Percentiles rank a stretch among this genome's conserved stretches.
phyloP scores from a whole-genome alignment of 352 stramenopile genomes.

The Globisporangium camurandrum region DNA sequence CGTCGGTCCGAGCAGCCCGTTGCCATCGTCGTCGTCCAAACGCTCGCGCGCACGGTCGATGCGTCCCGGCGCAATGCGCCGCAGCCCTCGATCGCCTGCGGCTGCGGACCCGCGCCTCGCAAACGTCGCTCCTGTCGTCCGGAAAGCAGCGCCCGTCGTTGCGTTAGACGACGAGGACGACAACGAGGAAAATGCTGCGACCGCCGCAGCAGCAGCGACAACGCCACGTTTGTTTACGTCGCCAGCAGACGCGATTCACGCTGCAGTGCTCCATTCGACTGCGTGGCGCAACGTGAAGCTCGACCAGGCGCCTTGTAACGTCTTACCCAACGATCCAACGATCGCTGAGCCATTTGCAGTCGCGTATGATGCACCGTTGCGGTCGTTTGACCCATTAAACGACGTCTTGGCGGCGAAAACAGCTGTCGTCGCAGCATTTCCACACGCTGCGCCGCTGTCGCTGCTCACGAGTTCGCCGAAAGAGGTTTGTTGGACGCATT shows the following conservation, averaged over 20 bases:
- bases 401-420: slow-evolving; percentile 23
- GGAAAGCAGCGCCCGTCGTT: slow-evolving; percentile 16
- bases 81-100: slow-evolving; percentile 41
- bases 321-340: slow-evolving; percentile 23
- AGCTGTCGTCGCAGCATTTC: slow-evolving; percentile 13
- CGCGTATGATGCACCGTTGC: slow-evolving; percentile 29
- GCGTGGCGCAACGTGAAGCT: slow-evolving; percentile 50
- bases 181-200: slow-evolving; percentile 5
- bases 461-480: slow-evolving; percentile 15
- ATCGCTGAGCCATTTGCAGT: slow-evolving; percentile 26
- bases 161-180: slow-evolving; percentile 17
- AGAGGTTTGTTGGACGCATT: slow-evolving; percentile 11
- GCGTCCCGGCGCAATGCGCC: slow-evolving; percentile 35
- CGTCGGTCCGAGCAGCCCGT: slow-evolving; percentile 7
- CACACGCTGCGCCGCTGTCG: slow-evolving; percentile 15
- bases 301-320: slow-evolving; percentile 22
- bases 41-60: slow-evolving; percentile 39
- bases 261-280: slow-evolving; percentile 46
- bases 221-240: slow-evolving; percentile 15
- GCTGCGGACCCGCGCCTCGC: slow-evolving; percentile 16
- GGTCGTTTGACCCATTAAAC: slow-evolving; percentile 20
- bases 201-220: background rate
- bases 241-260: slow-evolving; percentile 32
- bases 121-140: slow-evolving; percentile 14
- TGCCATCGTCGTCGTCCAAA: slow-evolving; percentile 19